Evolutionary conservation across 176 grass and related monocot genomes (phyloP).

Genomic region (Tuctoria greenei): DNA sequence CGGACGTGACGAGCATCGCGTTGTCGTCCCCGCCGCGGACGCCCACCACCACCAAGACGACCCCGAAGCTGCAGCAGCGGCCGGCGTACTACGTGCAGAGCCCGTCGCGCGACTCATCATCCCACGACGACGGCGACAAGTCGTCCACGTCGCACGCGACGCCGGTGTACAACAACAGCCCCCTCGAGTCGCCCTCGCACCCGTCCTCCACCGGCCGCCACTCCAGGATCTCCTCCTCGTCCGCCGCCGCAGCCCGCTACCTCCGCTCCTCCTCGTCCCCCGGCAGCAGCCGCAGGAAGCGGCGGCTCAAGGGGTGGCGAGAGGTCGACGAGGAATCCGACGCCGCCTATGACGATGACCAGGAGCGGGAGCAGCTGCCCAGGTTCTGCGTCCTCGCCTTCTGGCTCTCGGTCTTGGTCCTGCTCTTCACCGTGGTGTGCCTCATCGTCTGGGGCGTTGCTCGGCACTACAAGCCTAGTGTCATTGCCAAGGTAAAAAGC

Average conservation of each 20-base stretch:
- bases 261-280: slow-evolving; percentile 40
- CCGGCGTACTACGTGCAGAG: slow-evolving; percentile 88
- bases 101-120: slow-evolving; percentile 87
- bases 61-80: slow-evolving; percentile 67
- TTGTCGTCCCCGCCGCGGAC: slow-evolving; percentile 72
- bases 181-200: slow-evolving; percentile 78
- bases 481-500: slow-evolving; percentile 65
- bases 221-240: slow-evolving; percentile 64
- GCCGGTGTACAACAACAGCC: slow-evolving; percentile 88
- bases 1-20: slow-evolving; percentile 74
- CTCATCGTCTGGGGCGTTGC: slow-evolving; percentile 86
- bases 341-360: slow-evolving; percentile 45
- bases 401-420: slow-evolving; percentile 43
- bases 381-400: slow-evolving; percentile 52
- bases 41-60: too few relatives aligned
- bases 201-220: slow-evolving; percentile 73
- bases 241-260: slow-evolving; percentile 53
- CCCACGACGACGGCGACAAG: slow-evolving; percentile 78
- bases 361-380: slow-evolving; percentile 42
- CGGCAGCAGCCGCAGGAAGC: slow-evolving; percentile 31
- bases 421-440: slow-evolving; percentile 64
- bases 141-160: slow-evolving; percentile 70
- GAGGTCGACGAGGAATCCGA: slow-evolving; percentile 71
- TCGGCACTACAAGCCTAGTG: slow-evolving; percentile 53
- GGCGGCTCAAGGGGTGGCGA: slow-evolving; percentile 56